Base-by-base conservation (phyloP, 1,139 yeast genomes). In the Taphrina deformans region DNA sequence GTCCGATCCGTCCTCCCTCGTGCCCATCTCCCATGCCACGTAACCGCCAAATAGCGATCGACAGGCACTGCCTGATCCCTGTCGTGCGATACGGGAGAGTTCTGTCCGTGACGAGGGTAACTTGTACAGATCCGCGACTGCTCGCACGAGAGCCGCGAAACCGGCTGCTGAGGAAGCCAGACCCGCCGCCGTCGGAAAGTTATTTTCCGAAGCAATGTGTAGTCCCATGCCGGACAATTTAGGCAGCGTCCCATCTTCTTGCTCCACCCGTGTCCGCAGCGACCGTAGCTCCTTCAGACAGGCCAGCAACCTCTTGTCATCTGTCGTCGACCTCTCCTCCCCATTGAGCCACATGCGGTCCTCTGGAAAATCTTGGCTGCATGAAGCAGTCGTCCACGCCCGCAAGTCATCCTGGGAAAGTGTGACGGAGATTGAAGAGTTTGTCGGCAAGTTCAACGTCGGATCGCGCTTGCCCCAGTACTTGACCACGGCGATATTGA, bases 21-120 rank as follows among this genome's bases (percentile, higher is more conserved):
- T 70, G 65, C 99, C 99, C 97, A 91, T 92, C 76, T 93, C 97
- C 99, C 99, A 93, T 3, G 98, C 98, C 16, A 93, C 99, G 75
- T 86, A 93, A 6, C 99, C 99, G 56, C 99, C 99, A 76, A 89
- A 90, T 67, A 93, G 80, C 12, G 98, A 93, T 76, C 99, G 83
- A 77, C 99, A 93, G 9, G 99, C 99, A 14, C 97, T 90, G 1
- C 99, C 99, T 16, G 97, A 90, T 23, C 99, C 99, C 77, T 91
- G 93, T 77, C 99, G 86, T 16, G 99, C 99, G 72, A 93, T 87
- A 73, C 87, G 88, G 69, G 97, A 89, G 69, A 95, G 82, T 72
- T 91, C 97, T 24, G 95, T 88, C 74, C 83, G 80, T 68, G 87
- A 83, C 72, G 88, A 88, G 21, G 96, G 96, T 67, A 95, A 84